Evolutionary conservation across 2,329 filamentous ascomycete genomes (phyloP).

Genomic region (Apiospora malaysiana): DNA sequence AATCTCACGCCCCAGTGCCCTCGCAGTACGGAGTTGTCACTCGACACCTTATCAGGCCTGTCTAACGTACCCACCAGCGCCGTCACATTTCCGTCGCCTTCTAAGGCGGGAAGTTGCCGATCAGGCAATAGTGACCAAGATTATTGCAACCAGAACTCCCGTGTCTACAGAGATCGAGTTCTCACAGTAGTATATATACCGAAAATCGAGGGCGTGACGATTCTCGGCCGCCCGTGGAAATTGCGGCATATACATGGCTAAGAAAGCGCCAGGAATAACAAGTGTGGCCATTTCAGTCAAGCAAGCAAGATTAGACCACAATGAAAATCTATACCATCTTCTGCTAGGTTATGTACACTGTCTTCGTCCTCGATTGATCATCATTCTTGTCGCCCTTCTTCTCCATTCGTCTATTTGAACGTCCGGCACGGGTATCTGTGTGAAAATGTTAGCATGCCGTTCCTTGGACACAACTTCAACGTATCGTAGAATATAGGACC

Average conservation of each 20-base stretch:
- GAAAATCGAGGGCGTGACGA: neutral
- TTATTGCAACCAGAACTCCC: neutral
- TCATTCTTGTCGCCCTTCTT: slow-evolving; percentile 25
- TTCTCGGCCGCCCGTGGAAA: neutral
- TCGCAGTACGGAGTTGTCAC: neutral
- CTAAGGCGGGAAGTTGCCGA: neutral
- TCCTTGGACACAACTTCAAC: neutral
- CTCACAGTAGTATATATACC: neutral
- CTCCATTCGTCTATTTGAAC: slow-evolving; percentile 55
- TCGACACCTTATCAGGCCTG: neutral
- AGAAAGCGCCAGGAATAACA: neutral
- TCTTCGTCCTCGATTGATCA: neutral
- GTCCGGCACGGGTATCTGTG: slow-evolving; percentile 68
- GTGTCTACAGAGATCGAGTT: neutral
- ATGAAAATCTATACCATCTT: slow-evolving; percentile 26
- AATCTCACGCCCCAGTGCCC: neutral
- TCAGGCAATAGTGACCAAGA: neutral
- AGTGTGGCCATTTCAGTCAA: neutral
- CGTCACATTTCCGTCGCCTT: slow-evolving; percentile 5
- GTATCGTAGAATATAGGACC: slow-evolving; percentile 1
- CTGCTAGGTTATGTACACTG: slow-evolving; percentile 36
- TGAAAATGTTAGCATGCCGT: slow-evolving; percentile 38
- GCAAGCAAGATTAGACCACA: neutral
- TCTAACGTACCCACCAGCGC: neutral
- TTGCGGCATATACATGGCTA: neutral